Percentiles rank a stretch among this genome's conserved stretches.
phyloP scores from a whole-genome alignment of 2,329 filamentous ascomycete species.

The Penicillium palitans region DNA sequence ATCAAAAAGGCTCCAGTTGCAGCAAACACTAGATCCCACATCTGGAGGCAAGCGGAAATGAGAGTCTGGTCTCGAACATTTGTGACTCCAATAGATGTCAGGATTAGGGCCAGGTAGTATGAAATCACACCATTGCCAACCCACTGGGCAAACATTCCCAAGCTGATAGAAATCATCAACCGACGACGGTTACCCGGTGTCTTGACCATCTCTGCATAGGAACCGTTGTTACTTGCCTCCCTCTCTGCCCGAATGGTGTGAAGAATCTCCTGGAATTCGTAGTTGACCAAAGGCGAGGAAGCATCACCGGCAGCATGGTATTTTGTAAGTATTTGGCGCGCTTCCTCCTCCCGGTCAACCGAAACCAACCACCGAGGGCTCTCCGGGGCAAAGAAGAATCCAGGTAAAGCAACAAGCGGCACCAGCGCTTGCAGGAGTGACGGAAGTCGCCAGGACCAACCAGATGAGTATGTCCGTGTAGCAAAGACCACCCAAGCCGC shows the following conservation, averaged over 20 bases:
- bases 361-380: neutral
- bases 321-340: neutral
- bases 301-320: neutral
- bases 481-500: neutral
- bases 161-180: neutral
- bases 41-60: neutral
- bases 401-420: neutral
- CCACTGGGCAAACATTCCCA: neutral
- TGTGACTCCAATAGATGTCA: neutral
- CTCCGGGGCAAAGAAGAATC: neutral
- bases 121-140: neutral
- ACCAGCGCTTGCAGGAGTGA: neutral
- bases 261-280: neutral
- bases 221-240: neutral
- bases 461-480: neutral
- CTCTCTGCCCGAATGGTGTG: neutral
- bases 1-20: neutral
- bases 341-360: neutral
- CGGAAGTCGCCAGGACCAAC: neutral
- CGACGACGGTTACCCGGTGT: neutral
- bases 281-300: neutral
- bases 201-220: neutral
- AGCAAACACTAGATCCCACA: neutral
- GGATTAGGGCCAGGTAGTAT: neutral
- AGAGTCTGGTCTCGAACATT: neutral